phyloP scores from a whole-genome alignment of 306 rosid species.

The Prinsepia uniflora region DNA sequence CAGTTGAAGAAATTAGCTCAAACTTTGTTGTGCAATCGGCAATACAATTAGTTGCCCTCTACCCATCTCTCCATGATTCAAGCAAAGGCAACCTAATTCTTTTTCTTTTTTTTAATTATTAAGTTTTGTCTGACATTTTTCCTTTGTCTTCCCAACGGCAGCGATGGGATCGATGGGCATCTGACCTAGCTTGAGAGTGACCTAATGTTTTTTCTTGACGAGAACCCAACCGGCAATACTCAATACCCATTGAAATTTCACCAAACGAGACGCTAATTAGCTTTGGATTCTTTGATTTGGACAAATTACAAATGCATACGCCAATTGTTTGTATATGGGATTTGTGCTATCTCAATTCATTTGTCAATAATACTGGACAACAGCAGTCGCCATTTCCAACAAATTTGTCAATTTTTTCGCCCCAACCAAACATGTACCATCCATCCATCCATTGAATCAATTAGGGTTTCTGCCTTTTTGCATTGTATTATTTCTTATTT shows the following conservation, averaged over 20 bases:
- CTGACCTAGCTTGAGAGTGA: conserved; percentile 49
- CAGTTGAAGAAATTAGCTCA: conserved; percentile 1
- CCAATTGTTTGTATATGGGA: conserved; percentile 11
- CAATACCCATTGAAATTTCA: conserved; percentile 22
- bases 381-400: conserved; percentile 6
- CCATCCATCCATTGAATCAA: conserved; percentile 18
- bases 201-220: conserved; percentile 32
- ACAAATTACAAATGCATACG: conserved; percentile 37
- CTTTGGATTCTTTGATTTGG: conserved; percentile 11
- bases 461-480: conserved; percentile 13
- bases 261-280: conserved; percentile 20
- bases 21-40: neutral
- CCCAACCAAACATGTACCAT: conserved; percentile 4
- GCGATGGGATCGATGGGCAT: conserved; percentile 30
- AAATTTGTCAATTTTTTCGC: conserved; percentile 22
- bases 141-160: conserved; percentile 21
- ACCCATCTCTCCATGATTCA: conserved; percentile 17
- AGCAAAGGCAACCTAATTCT: conserved; percentile 13
- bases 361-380: conserved; percentile 28
- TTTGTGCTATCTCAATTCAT: neutral
- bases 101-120: neutral
- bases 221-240: conserved; percentile 34
- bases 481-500: conserved; percentile 12
- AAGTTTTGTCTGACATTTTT: conserved; percentile 17
- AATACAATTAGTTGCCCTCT: conserved; percentile 5